Conservation (phyloP, 768 basidiomycete species). For the Coprinellus micaceus region DNA sequence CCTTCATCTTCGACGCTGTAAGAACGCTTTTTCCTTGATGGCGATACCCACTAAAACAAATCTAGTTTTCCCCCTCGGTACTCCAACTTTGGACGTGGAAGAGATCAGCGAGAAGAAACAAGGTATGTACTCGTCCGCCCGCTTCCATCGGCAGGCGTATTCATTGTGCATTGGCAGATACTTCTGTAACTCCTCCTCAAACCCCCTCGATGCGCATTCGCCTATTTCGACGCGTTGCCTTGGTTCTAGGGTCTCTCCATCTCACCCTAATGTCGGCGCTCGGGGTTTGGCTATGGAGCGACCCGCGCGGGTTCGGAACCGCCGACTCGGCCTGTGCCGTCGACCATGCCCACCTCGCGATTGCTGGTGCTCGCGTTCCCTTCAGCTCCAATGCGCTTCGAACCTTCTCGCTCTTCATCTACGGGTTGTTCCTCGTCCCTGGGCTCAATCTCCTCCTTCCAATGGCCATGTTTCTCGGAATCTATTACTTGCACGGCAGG, state of each 20-base stretch:
- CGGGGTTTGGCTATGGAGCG: constrained; percentile 13
- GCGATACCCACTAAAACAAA: too few species aligned
- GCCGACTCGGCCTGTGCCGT: background rate
- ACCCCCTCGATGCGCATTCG: too few species aligned
- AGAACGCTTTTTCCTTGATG: too few species aligned
- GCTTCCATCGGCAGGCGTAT: too few species aligned
- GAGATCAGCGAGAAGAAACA: too few species aligned
- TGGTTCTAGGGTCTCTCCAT: constrained; percentile 6
- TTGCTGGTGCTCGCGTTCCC: background rate
- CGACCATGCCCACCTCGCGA: background rate
- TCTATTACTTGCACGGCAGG: background rate
- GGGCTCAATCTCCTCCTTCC: constrained; percentile 1
- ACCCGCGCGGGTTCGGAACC: background rate
- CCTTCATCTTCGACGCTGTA: too few species aligned
- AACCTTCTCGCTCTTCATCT: background rate
- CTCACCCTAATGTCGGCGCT: constrained; percentile 8
- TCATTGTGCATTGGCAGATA: too few species aligned
- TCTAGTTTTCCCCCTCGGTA: too few species aligned
- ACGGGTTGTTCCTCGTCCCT: constrained; percentile 1
- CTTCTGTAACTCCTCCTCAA: background rate
- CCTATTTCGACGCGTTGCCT: background rate
- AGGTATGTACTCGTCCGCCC: too few species aligned
- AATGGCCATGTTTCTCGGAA: background rate
- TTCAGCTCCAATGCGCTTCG: background rate
- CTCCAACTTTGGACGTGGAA: too few species aligned